Base-by-base conservation (phyloP, 2,329 filamentous ascomycete genomes). In the Trichoderma breve region DNA sequence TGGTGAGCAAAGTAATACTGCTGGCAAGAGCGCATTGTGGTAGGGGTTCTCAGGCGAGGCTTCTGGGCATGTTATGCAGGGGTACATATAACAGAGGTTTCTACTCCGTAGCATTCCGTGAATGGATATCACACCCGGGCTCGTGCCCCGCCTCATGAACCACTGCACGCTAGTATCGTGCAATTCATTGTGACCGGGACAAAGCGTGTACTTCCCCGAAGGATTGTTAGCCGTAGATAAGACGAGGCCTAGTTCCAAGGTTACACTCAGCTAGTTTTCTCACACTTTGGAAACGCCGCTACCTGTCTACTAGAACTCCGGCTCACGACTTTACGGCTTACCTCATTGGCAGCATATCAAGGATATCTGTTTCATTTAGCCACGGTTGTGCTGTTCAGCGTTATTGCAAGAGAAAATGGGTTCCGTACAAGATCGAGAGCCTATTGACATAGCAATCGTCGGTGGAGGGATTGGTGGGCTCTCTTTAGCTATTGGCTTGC, bases 391-490 rank as follows among this genome's bases (percentile, higher is more conserved):
- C 6, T 18, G 9, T 12, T n/a, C 28, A 36, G 6, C n/a, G 4
- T 18, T 12, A 11, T 9, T 21, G 7, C 28, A 34, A 53, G 36
- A 21, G n/a, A 61, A 30, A 51, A 70, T 70, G 66, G 55, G 53
- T 9, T 53, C 57, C 12, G 8, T 36, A 36, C 39, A 34, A 3
- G 30, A 70, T 6, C 28, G 6, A 12, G 15, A 70, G 39, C 24
- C 32, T 11, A 69, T 74, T 32, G 67, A 69, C 12, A 70, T 89
- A 72, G 88, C 88, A 74, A 87, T 91, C 53, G 80, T 90, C 18
- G 88, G 88, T 72, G 88, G 87, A 55, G 88, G 88, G 39, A 89
- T 90, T 72, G 85, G 84, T 30, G 89, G 89, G 30, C 81, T 90
- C 21, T 81, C 81, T 9, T 83, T 90, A 9, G 86, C 86, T 28